Conservation (phyloP, 2,329 filamentous ascomycete genomes). For the Epichloe scottii region DNA sequence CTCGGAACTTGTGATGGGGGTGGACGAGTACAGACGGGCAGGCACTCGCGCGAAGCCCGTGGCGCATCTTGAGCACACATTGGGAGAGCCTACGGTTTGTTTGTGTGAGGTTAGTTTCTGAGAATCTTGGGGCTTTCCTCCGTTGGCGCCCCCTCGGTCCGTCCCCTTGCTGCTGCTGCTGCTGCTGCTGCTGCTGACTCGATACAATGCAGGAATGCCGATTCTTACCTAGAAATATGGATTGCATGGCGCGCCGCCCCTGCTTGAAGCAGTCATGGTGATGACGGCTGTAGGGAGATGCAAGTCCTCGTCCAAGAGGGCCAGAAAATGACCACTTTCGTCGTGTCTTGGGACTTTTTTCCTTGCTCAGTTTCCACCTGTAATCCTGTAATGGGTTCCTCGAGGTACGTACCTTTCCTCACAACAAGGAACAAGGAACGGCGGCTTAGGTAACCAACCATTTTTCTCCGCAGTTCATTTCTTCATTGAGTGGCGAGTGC, state of each 20-base stretch:
- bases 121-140: background rate
- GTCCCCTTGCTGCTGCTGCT: background rate
- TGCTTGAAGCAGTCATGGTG: constrained; percentile 41
- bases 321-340: constrained; percentile 1
- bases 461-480: background rate
- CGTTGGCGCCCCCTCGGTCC: background rate
- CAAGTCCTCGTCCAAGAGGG: background rate
- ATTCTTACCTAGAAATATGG: constrained; percentile 37
- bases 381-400: background rate
- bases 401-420: background rate
- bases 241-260: constrained; percentile 37
- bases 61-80: constrained; percentile 27
- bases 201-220: background rate
- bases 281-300: constrained; percentile 5
- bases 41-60: constrained; percentile 16
- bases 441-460: background rate
- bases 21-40: constrained; percentile 24
- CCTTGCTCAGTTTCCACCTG: background rate
- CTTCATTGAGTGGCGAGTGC: constrained; percentile 3
- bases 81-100: constrained; percentile 15
- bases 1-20: constrained; percentile 11
- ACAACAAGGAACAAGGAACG: too few relatives aligned
- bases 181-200: background rate
- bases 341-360: constrained; percentile 14
- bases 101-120: background rate